A percentile compares a stretch with the other conserved stretches of the same genome.
These are phyloP conservation scores for Porcisia deanei DNA, from an alignment of 208 protist species.

Conservation along the genomic window DNA sequence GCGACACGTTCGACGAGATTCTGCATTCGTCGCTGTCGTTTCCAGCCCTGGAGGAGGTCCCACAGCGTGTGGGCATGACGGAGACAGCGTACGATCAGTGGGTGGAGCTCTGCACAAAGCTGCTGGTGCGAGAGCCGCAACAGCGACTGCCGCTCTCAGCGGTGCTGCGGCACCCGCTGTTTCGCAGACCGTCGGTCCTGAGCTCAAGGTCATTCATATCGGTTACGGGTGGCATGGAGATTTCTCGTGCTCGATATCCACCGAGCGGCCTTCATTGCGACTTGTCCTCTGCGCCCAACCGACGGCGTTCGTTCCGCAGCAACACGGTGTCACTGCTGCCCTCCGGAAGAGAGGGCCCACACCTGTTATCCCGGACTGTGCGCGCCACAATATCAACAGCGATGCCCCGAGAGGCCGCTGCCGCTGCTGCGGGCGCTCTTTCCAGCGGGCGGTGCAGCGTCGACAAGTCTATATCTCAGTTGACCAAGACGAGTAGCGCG, in stretches of 20 bases:
- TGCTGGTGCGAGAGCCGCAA: conserved; percentile 46
- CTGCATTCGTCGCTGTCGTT: conserved; percentile 32
- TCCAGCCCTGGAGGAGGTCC: conserved; percentile 23
- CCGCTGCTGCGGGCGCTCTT: not conserved
- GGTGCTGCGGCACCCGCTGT: conserved; percentile 20
- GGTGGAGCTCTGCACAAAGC: conserved; percentile 36
- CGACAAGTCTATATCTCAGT: not conserved
- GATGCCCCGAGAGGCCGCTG: not conserved
- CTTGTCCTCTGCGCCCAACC: not conserved
- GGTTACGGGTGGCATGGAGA: not conserved
- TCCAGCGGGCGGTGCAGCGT: not conserved
- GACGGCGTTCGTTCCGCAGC: not conserved
- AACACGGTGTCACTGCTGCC: not conserved
- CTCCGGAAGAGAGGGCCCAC: not conserved
- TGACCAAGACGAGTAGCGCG: not conserved
- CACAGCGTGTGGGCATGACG: conserved; percentile 28
- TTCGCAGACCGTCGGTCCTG: conserved; percentile 4
- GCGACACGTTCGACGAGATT: conserved; percentile 48
- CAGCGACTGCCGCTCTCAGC: conserved; percentile 16
- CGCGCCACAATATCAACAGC: not conserved
- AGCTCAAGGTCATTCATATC: not conserved
- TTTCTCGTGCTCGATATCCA: not conserved
- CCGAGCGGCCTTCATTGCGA: not conserved
- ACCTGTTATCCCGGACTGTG: not conserved
- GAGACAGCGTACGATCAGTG: conserved; percentile 41